These are phyloP conservation scores for Prunus mume DNA, from an alignment of 306 rosid species.

Conservation along the genomic window DNA sequence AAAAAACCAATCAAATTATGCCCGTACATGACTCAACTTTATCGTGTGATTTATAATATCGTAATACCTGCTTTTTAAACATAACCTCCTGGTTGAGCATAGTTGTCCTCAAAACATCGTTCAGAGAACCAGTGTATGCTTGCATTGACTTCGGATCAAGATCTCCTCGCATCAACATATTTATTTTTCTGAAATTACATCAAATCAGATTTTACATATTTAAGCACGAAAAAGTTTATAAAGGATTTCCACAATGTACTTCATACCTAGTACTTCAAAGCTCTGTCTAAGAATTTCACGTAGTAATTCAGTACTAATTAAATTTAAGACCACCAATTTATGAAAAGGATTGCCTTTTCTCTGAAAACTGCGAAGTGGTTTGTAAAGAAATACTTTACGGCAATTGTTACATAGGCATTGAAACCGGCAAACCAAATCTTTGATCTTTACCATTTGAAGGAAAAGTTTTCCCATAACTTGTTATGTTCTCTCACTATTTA, in stretches of 20 bases:
- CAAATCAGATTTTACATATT: slow-evolving; percentile 17
- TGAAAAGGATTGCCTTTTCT: neutral
- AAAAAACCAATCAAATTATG: neutral
- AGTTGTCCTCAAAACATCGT: slow-evolving; percentile 44
- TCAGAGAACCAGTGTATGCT: slow-evolving; percentile 23
- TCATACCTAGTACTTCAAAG: slow-evolving; percentile 1
- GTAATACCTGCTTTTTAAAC: slow-evolving; percentile 51
- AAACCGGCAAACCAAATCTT: neutral
- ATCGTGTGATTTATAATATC: neutral
- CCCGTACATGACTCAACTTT: neutral
- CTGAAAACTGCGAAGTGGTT: neutral
- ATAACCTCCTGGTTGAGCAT: slow-evolving; percentile 56
- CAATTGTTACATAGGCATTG: neutral
- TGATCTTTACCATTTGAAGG: neutral
- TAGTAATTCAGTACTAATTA: neutral
- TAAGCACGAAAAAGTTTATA: neutral
- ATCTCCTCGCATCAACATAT: slow-evolving; percentile 43
- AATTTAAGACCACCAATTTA: neutral
- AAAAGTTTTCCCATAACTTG: neutral
- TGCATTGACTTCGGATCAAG: slow-evolving; percentile 38
- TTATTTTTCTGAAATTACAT: slow-evolving; percentile 5
- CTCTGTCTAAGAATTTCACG: neutral
- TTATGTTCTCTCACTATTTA: neutral
- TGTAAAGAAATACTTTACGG: neutral
- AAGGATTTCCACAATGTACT: neutral